phyloP scores from a whole-genome alignment of 2,329 filamentous ascomycete species.

The Aaosphaeria arxii region DNA sequence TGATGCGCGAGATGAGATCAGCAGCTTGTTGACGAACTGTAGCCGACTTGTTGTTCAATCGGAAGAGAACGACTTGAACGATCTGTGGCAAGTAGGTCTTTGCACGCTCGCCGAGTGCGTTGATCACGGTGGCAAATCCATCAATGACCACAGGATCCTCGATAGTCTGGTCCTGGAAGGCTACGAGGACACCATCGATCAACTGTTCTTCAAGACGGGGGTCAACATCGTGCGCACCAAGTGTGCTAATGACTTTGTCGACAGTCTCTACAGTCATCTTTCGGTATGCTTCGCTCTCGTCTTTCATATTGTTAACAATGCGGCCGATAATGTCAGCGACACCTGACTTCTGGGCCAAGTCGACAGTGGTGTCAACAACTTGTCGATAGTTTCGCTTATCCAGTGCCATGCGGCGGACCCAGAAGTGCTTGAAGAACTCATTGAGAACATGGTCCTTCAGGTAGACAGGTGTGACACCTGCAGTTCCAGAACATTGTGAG shows the following conservation, averaged over 20 bases:
- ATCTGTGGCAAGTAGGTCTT: constrained; percentile 97
- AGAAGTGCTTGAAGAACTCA: constrained; percentile 99
- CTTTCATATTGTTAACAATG: constrained; percentile 93
- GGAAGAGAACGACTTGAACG: constrained; percentile 92
- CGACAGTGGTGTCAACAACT: constrained; percentile 96
- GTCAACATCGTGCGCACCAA: constrained; percentile 91
- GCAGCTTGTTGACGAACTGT: constrained; percentile 96
- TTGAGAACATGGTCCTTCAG: constrained; percentile 92
- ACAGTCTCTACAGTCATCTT: constrained; percentile 99
- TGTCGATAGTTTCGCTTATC: constrained; percentile 98
- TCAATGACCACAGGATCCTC: constrained; percentile 96
- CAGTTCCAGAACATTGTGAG: constrained; percentile 89
- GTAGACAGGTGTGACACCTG: constrained; percentile 91
- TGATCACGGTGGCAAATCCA: constrained; percentile 96
- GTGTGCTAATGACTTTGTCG: constrained; percentile 89
- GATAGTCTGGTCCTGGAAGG: constrained; percentile 97
- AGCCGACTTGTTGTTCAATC: constrained; percentile 95
- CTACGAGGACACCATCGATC: constrained; percentile 90
- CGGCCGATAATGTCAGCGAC: constrained; percentile 91
- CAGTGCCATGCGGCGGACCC: constrained; percentile 93
- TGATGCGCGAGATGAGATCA: constrained; percentile 93
- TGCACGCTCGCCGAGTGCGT: constrained; percentile 87
- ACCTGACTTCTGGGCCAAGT: constrained; percentile 96
- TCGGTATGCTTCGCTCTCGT: constrained; percentile 94
- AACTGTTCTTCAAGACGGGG: constrained; percentile 89